A percentile compares a stretch with the other conserved stretches of the same genome.
These are phyloP conservation scores for Penicillium argentinense DNA, from an alignment of 495 filamentous ascomycete genomes.

Conservation along the genomic window DNA sequence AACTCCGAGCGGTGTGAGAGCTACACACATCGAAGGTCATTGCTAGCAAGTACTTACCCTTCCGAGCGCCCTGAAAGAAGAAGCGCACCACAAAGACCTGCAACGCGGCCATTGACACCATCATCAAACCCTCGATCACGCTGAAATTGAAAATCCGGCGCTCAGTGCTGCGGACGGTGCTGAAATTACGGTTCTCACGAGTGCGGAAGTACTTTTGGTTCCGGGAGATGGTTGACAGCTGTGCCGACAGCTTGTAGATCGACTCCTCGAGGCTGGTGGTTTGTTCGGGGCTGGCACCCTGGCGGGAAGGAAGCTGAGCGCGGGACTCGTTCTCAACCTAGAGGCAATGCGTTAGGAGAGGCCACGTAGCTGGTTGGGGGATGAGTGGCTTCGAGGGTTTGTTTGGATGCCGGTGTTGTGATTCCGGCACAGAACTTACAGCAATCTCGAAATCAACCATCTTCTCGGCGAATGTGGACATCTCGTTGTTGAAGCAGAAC, in stretches of 20 bases:
- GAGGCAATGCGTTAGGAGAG: constrained; percentile 13
- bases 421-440: constrained; percentile 51
- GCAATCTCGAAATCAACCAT: constrained; percentile 98
- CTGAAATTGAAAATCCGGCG: constrained; percentile 95
- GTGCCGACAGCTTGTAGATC: constrained; percentile 89
- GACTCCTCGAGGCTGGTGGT: constrained; percentile 90
- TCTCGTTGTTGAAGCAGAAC: constrained; percentile 98
- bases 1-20: too few species aligned
- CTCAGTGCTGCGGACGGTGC: constrained; percentile 95
- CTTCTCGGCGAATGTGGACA: constrained; percentile 97
- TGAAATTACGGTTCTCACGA: constrained; percentile 97
- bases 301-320: constrained; percentile 79
- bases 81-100: constrained; percentile 98
- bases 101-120: constrained; percentile 92
- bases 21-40: too few species aligned
- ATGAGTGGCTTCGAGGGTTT: background rate
- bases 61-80: constrained; percentile 93
- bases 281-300: constrained; percentile 89
- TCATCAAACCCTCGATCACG: constrained; percentile 85
- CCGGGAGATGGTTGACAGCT: constrained; percentile 92
- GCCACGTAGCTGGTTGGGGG: too few species aligned
- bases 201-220: constrained; percentile 99
- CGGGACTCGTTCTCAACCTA: constrained; percentile 94
- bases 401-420: constrained; percentile 1
- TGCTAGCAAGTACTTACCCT: constrained; percentile 51